Evolutionary conservation across 2,329 filamentous ascomycete species (phyloP).

Genomic region (Scopulariopsis brevicaulis): DNA sequence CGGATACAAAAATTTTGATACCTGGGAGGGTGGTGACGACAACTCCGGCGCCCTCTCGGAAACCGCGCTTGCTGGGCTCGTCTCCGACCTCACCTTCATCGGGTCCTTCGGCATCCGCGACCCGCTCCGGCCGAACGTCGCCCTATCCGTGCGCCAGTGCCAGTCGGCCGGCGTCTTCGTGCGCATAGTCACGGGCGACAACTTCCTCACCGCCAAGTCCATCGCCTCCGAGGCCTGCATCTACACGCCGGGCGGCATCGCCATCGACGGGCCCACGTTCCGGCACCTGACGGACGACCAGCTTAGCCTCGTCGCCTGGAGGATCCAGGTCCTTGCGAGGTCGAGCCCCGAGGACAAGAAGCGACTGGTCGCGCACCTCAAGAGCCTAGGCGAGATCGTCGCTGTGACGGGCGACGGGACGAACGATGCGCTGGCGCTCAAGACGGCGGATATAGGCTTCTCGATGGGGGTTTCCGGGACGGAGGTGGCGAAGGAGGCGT

Average conservation of each 20-base stretch:
- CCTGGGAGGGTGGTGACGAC: too few relatives aligned
- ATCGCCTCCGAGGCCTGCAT: constrained; percentile 56
- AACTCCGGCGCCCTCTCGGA: too few relatives aligned
- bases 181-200: constrained; percentile 44
- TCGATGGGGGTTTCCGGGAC: constrained; percentile 52
- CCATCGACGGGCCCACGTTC: constrained; percentile 56
- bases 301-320: constrained; percentile 39
- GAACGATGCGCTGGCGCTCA: constrained; percentile 49
- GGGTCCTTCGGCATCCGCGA: constrained; percentile 58
- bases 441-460: constrained; percentile 50
- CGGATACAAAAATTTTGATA: too few relatives aligned
- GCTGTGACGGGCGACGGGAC: constrained; percentile 52
- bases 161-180: constrained; percentile 52
- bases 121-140: constrained; percentile 47
- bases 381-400: constrained; percentile 47
- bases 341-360: constrained; percentile 58
- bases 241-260: constrained; percentile 46
- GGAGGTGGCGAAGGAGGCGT: constrained; percentile 51
- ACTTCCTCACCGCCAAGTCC: constrained; percentile 47
- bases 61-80: constrained; percentile 28
- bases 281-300: constrained; percentile 41
- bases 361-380: constrained; percentile 49
- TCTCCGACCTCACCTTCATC: constrained; percentile 46
- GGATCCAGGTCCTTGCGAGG: constrained; percentile 46
- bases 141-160: constrained; percentile 46